Conservation (phyloP, 1,284 basidiomycete genomes). For the Sanghuangporus weigelae region DNA sequence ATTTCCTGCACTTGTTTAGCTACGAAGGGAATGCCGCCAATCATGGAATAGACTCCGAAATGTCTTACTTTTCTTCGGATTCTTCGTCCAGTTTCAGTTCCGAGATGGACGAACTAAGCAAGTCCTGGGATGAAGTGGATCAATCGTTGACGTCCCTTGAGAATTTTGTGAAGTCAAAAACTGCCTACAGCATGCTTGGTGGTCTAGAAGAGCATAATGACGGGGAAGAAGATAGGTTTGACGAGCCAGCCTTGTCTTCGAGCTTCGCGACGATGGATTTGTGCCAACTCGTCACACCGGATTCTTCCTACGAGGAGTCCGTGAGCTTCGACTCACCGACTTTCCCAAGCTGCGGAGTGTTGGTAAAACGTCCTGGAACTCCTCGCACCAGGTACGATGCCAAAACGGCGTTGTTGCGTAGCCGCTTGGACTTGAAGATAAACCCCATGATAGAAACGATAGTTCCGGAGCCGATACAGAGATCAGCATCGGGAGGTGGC, state of each 20-base stretch:
- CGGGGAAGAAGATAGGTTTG: no score
- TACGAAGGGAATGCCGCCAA: no score
- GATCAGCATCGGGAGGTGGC: background rate
- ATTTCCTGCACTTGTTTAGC: no score
- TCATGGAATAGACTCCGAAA: no score
- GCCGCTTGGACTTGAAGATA: background rate
- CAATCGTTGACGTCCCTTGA: no score
- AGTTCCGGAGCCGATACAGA: background rate
- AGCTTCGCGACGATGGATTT: background rate
- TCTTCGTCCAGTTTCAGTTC: no score
- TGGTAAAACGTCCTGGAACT: background rate
- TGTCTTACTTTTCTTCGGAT: no score
- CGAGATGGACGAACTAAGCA: no score
- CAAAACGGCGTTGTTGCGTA: background rate
- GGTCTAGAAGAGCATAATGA: no score
- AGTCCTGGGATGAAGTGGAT: no score
- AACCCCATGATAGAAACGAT: background rate
- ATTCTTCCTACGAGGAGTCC: background rate
- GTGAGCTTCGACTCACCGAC: background rate
- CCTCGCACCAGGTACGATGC: background rate
- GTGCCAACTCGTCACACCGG: background rate
- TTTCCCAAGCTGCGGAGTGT: background rate
- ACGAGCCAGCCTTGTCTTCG: background rate
- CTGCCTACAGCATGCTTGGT: no score
- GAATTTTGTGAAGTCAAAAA: no score